phyloP scores from a whole-genome alignment of 1,284 basidiomycete species.

The Lignosus rhinocerotis region DNA sequence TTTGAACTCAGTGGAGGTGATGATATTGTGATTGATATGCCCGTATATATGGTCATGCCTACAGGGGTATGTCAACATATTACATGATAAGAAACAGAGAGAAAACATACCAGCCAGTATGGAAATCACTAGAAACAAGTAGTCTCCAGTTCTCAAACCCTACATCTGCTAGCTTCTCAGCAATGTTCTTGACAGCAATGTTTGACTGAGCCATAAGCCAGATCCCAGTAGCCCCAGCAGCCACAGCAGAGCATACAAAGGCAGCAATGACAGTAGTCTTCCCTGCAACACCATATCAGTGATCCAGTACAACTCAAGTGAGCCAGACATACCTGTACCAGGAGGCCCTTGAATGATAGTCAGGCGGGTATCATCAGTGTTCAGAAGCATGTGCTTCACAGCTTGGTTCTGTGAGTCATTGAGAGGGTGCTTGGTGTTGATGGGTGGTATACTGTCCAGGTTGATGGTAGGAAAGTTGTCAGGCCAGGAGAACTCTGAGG shows the following conservation, averaged over 20 bases:
- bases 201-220: slow-evolving; percentile 76
- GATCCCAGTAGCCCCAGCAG: slow-evolving; percentile 46
- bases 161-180: slow-evolving; percentile 52
- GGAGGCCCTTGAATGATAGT: slow-evolving; percentile 61
- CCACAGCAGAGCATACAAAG: slow-evolving; percentile 45
- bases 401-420: slow-evolving; percentile 58
- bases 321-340: slow-evolving; percentile 35
- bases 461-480: slow-evolving; percentile 20
- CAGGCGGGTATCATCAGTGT: slow-evolving; percentile 38
- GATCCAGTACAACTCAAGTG: not conserved
- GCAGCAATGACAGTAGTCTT: slow-evolving; percentile 69
- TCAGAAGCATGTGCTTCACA: slow-evolving; percentile 53
- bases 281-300: slow-evolving; percentile 35
- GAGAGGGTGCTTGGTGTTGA: slow-evolving; percentile 32
- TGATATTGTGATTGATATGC: slow-evolving; percentile 43
- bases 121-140: slow-evolving; percentile 60
- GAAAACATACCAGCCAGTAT: slow-evolving; percentile 54
- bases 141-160: slow-evolving; percentile 52
- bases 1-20: slow-evolving; percentile 50
- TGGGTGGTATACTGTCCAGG: slow-evolving; percentile 17
- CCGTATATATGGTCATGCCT: slow-evolving; percentile 78
- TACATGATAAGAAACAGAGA: slow-evolving; percentile 31
- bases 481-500: slow-evolving; percentile 31
- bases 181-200: slow-evolving; percentile 71
- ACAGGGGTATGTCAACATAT: slow-evolving; percentile 1